phyloP scores from a whole-genome alignment of 1,284 basidiomycete species.

The Blastosporella zonata region DNA sequence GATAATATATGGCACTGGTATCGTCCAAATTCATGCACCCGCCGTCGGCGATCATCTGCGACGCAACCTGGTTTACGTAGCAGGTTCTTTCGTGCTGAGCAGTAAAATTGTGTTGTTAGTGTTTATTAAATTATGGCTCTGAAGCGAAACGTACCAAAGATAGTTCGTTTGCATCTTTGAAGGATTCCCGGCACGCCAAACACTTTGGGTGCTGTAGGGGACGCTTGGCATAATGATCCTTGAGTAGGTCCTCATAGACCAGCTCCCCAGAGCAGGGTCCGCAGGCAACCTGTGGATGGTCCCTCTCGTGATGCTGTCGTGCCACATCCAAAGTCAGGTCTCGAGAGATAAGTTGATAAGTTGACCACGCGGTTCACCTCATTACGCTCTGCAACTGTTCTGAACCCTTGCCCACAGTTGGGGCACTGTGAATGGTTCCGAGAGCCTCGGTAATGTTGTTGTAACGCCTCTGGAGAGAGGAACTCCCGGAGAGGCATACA shows the following conservation, averaged over 20 bases:
- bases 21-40: too few species aligned
- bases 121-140: too few species aligned
- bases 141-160: constrained; percentile 16
- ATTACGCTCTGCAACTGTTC: constrained; percentile 27
- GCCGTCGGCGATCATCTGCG: too few species aligned
- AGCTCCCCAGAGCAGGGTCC: constrained; percentile 22
- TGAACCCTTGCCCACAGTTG: constrained; percentile 37
- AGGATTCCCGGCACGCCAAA: constrained; percentile 22
- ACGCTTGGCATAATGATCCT: constrained; percentile 23
- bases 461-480: constrained; percentile 32
- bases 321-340: neutral
- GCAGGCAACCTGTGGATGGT: constrained; percentile 24
- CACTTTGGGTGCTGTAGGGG: constrained; percentile 28
- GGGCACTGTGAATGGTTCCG: constrained; percentile 39
- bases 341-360: constrained; percentile 1
- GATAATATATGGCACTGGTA: too few species aligned
- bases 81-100: too few species aligned
- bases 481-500: constrained; percentile 29
- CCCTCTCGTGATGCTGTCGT: constrained; percentile 25
- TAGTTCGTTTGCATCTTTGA: constrained; percentile 22
- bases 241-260: constrained; percentile 26
- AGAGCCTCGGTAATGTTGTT: constrained; percentile 43
- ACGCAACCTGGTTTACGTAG: too few species aligned
- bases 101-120: too few species aligned
- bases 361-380: constrained; percentile 22